Base-by-base conservation (phyloP, 140 eudicot species). In the Eryngium alpinum region DNA sequence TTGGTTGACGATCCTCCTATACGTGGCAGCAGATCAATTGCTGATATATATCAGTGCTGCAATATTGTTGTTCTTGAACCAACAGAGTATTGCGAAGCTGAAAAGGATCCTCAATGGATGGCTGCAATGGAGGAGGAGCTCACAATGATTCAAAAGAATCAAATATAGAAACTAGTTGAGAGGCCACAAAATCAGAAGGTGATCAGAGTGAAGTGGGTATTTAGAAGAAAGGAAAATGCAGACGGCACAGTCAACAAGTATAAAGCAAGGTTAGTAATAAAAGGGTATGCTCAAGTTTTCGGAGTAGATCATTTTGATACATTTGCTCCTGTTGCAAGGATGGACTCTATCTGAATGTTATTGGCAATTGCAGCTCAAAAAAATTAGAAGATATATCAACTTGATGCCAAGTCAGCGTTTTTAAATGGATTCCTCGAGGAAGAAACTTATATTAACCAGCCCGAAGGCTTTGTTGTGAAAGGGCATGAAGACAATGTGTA, bases 21-120 rank as follows among this genome's bases (percentile, higher is more conserved):
- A 18, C n/a, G 50, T 22, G 50, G 77, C n/a, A 72, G 49, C 19
- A 72, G 50, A 72, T 72, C 19, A 12, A 49, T 72, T 9, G 44
- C 79, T 75, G 79, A 75, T 33, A 75, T 75, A 28, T 75, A 75
- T 75, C 57, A 43, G 28, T 38, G 79, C 16, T 75, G 79, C 79
- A 43, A 43, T 75, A 59, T 75, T 43, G 79, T 31, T 12, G n/a
- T 75, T 15, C 14, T 75, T 4, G 79, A 75, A 27, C 79, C 59
- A 5, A 14, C 60, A 11, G 59, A 22, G 21, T 43, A 34, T 43
- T 3, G 13, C 10, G 79, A 27, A 44, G 79, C 79, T 13, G 27
- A 31, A 5, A 17, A 73, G 46, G 78, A 73, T 31, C 78, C 50
- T 29, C 19, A 33, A 73, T 73, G 78, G 78, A 73, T 13, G 31